Evolutionary conservation across 805 yeast genomes (phyloP).

Genomic region (Yamadazyma insecticola): DNA sequence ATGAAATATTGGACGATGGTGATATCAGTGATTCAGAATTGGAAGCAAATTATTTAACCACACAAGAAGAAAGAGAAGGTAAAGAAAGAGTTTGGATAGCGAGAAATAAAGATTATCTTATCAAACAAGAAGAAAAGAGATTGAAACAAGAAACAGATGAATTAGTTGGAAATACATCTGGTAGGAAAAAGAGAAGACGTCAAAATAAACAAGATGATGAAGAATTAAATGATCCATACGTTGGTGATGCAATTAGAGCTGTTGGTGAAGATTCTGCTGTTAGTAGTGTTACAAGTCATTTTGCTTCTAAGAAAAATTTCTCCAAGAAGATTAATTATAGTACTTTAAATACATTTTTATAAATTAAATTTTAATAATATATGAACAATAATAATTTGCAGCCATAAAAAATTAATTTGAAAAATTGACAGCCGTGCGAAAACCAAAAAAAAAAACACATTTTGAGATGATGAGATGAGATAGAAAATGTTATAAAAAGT

Average conservation of each 20-base stretch:
- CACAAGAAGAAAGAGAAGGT: slow-evolving; percentile 52
- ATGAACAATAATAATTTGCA: too few relatives aligned
- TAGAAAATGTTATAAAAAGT: too few relatives aligned
- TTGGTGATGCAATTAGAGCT: slow-evolving; percentile 16
- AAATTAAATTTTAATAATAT: too few relatives aligned
- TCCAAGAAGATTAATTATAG: slow-evolving; percentile 89
- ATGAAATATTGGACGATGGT: slow-evolving; percentile 52
- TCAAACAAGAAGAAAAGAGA: slow-evolving; percentile 81
- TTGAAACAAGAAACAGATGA: slow-evolving; percentile 83
- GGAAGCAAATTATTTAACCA: slow-evolving; percentile 56
- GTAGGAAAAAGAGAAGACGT: slow-evolving; percentile 21
- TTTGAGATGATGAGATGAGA: too few relatives aligned
- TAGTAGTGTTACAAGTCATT: slow-evolving; percentile 16
- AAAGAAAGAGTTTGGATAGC: slow-evolving; percentile 91
- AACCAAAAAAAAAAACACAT: too few relatives aligned
- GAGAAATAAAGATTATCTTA: slow-evolving; percentile 75
- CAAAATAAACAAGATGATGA: slow-evolving; percentile 2
- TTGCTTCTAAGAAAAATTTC: slow-evolving; percentile 69
- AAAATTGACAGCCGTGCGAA: too few relatives aligned
- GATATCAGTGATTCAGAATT: slow-evolving; percentile 78
- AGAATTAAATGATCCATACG: neutral
- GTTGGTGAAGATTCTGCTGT: slow-evolving; percentile 73
- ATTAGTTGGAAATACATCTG: slow-evolving; percentile 67
- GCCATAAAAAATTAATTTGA: too few relatives aligned
- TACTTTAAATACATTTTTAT: slow-evolving; percentile 54